Evolutionary conservation across 306 rosid species (phyloP).

Genomic region (Calophaca sinica): DNA sequence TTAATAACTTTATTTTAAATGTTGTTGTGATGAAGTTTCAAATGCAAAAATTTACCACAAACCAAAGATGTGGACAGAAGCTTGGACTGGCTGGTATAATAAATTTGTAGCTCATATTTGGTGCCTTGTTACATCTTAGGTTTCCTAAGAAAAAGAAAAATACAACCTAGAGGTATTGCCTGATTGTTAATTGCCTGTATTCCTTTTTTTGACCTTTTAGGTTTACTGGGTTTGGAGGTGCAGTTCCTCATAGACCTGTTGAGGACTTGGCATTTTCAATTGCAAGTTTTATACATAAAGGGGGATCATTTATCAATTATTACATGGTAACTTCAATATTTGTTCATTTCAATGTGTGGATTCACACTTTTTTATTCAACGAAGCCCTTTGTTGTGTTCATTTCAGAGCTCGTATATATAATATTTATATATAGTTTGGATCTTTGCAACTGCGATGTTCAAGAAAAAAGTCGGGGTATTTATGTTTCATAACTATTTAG

Average conservation of each 20-base stretch:
- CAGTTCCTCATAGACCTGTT: constrained; percentile 93
- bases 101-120: constrained; percentile 33
- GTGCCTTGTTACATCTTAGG: constrained; percentile 25
- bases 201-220: constrained; percentile 52
- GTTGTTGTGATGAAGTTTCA: constrained; percentile 60
- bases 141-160: constrained; percentile 10
- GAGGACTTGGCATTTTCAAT: constrained; percentile 94
- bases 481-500: too few relatives aligned
- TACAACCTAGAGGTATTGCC: background rate
- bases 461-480: too few relatives aligned
- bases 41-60: constrained; percentile 88
- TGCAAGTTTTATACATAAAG: constrained; percentile 93
- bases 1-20: constrained; percentile 33
- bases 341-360: constrained; percentile 25
- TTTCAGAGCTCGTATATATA: too few relatives aligned
- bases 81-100: constrained; percentile 95
- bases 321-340: constrained; percentile 76
- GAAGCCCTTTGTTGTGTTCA: constrained; percentile 38
- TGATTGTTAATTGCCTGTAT: constrained; percentile 26
- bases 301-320: constrained; percentile 90
- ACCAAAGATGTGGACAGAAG: constrained; percentile 99
- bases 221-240: constrained; percentile 95
- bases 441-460: too few relatives aligned
- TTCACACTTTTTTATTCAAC: constrained; percentile 29
- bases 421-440: too few relatives aligned